Evolutionary conservation across 768 basidiomycete species (phyloP), one percentile per base, ranked within the genome.

Genomic region (Pleurotus pulmonarius): DNA sequence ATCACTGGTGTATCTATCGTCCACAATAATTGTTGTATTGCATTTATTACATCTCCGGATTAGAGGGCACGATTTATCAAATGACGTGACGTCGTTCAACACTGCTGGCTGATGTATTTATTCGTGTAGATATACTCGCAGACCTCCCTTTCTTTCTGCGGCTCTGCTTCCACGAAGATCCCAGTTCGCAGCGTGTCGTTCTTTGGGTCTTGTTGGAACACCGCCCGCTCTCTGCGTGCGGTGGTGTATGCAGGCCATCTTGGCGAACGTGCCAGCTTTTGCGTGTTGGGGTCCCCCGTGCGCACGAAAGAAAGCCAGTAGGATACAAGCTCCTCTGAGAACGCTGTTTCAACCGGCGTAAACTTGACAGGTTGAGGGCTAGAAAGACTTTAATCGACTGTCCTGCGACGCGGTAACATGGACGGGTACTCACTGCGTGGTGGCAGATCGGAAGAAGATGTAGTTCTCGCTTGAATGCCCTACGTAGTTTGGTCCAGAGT

Each of bases 221-320:
- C 75, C 40, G 83, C 76, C 44, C 80, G 68, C n/a, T 63, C 53
- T 60, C 68, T 70, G n/a, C 12, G 13, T 13, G 47, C 60, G 1
- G 60, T 46, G 1, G 61, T 69, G 58, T 77, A 83, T 37, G 43
- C 57, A 34, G 74, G 58, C 84, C 86, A 86, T 9, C 51, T 59
- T 0, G 83, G 84, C 0, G 83, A 82, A 38, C 74, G 69, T 0
- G 71, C 60, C 1, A 85, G 74, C 63, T 81, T 84, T 69, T 75
- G 72, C 4, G 76, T 76, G 66, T 84, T 86, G 0, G 83, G 83
- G 62, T 85, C 66, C 1, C 75, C 75, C 0, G 78, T 65, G 43
- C 83, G 81, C 20, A 86, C 83, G 58, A 87, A 86, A 1, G 83
- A 87, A 5, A 86, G 68, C 82, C 83, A 85, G 65, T 86, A 85